Evolutionary conservation across 306 rosid species (phyloP).

Genomic region (Morella rubra): DNA sequence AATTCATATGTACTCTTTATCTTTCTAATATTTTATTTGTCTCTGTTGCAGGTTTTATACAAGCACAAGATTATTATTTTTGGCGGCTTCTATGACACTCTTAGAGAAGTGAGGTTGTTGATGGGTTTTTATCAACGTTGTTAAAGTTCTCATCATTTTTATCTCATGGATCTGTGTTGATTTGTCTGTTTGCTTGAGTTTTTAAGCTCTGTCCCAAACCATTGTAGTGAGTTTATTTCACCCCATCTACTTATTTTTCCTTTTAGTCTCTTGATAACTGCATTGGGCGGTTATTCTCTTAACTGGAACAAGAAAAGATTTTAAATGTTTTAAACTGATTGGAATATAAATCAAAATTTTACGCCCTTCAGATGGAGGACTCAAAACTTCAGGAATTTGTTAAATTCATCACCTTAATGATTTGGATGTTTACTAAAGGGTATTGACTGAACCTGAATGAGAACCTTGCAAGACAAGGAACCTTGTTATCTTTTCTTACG

Average conservation of each 20-base stretch:
- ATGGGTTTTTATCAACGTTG: constrained; percentile 25
- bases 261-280: not conserved
- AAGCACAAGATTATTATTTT: constrained; percentile 96
- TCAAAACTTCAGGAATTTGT: constrained; percentile 13
- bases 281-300: not conserved
- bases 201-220: not conserved
- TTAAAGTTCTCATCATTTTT: constrained; percentile 17
- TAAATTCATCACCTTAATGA: not conserved
- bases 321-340: not conserved
- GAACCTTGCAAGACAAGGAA: not conserved
- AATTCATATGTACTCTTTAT: not conserved
- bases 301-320: not conserved
- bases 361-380: not conserved
- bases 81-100: constrained; percentile 98
- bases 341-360: constrained; percentile 9
- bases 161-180: not conserved
- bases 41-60: constrained; percentile 77
- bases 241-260: not conserved
- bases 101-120: constrained; percentile 98
- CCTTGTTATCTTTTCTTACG: not conserved
- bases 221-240: not conserved
- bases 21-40: constrained; percentile 15
- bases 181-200: not conserved
- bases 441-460: constrained; percentile 13
- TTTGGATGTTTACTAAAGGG: constrained; percentile 16